Evolutionary conservation across 2,329 filamentous ascomycete genomes (phyloP).

Genomic region (Venturia carpophila): DNA sequence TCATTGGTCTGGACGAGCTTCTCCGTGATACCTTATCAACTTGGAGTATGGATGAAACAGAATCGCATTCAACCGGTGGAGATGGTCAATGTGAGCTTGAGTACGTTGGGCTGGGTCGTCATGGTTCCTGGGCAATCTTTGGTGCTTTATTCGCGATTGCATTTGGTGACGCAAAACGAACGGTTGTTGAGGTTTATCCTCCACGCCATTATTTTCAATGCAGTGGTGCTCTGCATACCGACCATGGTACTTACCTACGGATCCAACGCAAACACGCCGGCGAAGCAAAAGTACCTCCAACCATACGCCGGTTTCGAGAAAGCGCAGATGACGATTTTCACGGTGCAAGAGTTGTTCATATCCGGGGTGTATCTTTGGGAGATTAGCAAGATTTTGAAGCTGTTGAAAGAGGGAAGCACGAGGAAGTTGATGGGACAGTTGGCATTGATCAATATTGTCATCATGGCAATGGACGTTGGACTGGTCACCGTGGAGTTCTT

Average conservation of each 20-base stretch:
- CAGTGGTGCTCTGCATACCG: constrained; percentile 45
- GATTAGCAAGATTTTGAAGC: constrained; percentile 12
- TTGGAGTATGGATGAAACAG: constrained; percentile 42
- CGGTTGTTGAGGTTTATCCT: constrained; percentile 43
- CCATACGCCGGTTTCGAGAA: constrained; percentile 39
- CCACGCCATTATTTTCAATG: constrained; percentile 51
- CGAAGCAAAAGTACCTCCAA: constrained; percentile 27
- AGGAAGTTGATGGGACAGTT: constrained; percentile 17
- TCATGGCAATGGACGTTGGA: constrained; percentile 15
- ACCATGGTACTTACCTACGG: constrained; percentile 50
- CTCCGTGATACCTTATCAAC: constrained; percentile 40
- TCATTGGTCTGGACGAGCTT: constrained; percentile 37
- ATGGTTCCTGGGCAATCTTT: constrained; percentile 57
- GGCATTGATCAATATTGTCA: constrained; percentile 14
- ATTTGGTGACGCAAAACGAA: constrained; percentile 49
- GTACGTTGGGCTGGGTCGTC: constrained; percentile 49
- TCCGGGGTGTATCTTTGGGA: constrained; percentile 23
- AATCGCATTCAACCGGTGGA: constrained; percentile 35
- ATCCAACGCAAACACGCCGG: constrained; percentile 41
- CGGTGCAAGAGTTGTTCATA: constrained; percentile 34
- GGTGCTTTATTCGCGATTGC: constrained; percentile 56
- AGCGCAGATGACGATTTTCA: constrained; percentile 39
- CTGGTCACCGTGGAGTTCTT: constrained; percentile 9
- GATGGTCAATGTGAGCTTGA: constrained; percentile 34
- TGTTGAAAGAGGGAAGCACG: constrained; percentile 9